Conservation (phyloP, 2,329 filamentous ascomycete genomes). For the Rhynchosporium secalis region DNA sequence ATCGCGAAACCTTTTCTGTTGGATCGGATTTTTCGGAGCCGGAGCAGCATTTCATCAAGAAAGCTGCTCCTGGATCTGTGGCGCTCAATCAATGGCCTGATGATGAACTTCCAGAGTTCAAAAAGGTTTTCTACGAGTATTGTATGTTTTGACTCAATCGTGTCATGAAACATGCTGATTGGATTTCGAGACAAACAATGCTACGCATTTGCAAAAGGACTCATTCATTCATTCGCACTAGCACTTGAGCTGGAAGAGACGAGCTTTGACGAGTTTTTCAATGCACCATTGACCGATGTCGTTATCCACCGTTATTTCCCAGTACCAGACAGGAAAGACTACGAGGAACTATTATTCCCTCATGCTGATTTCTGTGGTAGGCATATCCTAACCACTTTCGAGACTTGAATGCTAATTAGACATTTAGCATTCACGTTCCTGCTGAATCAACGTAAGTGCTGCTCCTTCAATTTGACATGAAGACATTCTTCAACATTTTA, state of each 20-base stretch:
- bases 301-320: slow-evolving; percentile 12
- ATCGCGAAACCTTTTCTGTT: slow-evolving; percentile 9
- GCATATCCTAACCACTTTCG: background rate
- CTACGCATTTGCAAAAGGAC: slow-evolving; percentile 8
- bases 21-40: slow-evolving; percentile 8
- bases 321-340: slow-evolving; percentile 4
- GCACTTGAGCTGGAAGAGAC: slow-evolving; percentile 12
- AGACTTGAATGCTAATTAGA: background rate
- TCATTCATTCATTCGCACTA: slow-evolving; percentile 12
- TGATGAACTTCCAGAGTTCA: slow-evolving; percentile 12
- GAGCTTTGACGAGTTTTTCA: slow-evolving; percentile 10
- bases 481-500: background rate
- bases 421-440: slow-evolving; percentile 8
- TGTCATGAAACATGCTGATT: background rate
- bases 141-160: background rate
- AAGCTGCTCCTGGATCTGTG: background rate
- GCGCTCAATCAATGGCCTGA: slow-evolving; percentile 19
- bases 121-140: slow-evolving; percentile 12
- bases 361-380: slow-evolving; percentile 14
- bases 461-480: too few species aligned
- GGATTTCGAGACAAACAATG: background rate
- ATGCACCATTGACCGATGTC: slow-evolving; percentile 7
- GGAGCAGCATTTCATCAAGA: slow-evolving; percentile 13
- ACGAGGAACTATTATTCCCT: slow-evolving; percentile 6
- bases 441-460: slow-evolving; percentile 7